These are phyloP conservation scores for Penicillium sclerotiorum DNA, from an alignment of 2,329 filamentous ascomycete genomes.

Conservation along the genomic window DNA sequence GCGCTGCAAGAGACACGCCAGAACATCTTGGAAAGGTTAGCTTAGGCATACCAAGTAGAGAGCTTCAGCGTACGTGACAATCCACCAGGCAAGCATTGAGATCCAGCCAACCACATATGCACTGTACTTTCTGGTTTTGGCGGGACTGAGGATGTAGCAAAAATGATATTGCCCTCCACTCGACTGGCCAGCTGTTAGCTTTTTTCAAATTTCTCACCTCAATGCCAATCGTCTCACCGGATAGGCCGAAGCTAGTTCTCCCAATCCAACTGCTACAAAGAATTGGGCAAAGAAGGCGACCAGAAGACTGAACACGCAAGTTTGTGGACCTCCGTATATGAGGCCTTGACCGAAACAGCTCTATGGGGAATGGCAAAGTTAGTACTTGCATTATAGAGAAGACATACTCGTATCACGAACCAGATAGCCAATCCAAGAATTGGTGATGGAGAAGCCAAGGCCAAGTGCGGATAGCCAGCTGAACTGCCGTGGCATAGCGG, in stretches of 20 bases:
- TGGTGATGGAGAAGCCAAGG: background rate
- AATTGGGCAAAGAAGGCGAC: background rate
- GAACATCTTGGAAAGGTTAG: background rate
- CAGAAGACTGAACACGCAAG: background rate
- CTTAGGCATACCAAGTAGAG: background rate
- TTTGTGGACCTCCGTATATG: background rate
- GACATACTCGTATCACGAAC: background rate
- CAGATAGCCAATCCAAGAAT: background rate
- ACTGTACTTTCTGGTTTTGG: background rate
- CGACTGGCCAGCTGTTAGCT: background rate
- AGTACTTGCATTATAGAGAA: background rate
- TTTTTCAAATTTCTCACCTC: background rate
- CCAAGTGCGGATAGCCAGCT: background rate
- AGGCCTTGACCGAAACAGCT: background rate
- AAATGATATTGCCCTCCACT: background rate
- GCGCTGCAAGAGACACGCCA: background rate
- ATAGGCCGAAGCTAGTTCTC: background rate
- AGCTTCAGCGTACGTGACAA: background rate
- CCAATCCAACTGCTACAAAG: background rate
- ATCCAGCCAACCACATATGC: background rate
- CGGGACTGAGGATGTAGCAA: background rate
- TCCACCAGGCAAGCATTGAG: conserved; percentile 1
- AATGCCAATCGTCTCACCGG: background rate
- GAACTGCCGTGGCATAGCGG: background rate
- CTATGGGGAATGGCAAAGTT: background rate